These are phyloP conservation scores for Apophysomyces sp. DNA, from an alignment of 371 early-diverging fungal species.

Conservation along the genomic window DNA sequence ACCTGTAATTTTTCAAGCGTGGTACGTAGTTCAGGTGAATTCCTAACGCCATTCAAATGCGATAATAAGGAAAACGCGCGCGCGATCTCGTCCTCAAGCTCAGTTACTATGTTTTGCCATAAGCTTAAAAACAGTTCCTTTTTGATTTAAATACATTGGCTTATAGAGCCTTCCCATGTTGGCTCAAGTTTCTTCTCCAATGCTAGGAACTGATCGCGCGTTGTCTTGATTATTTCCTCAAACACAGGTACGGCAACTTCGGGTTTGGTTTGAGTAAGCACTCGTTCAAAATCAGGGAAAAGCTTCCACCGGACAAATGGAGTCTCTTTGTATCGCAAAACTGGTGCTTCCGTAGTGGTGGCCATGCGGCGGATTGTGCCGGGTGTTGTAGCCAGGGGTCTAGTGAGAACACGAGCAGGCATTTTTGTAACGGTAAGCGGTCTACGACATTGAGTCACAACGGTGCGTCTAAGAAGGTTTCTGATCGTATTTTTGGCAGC, in stretches of 20 bases:
- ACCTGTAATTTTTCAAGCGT: slow-evolving; percentile 57
- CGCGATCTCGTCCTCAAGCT: slow-evolving; percentile 55
- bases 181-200: slow-evolving; percentile 56
- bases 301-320: slow-evolving; percentile 52
- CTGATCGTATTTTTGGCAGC: not conserved
- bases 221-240: slow-evolving; percentile 39
- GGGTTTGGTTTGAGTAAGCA: slow-evolving; percentile 40
- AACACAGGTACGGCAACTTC: slow-evolving; percentile 55
- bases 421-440: not conserved
- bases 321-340: slow-evolving; percentile 13
- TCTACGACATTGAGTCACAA: not conserved
- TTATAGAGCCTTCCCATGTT: slow-evolving; percentile 64
- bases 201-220: slow-evolving; percentile 46
- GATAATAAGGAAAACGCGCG: slow-evolving; percentile 57
- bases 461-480: not conserved
- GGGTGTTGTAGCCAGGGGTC: not conserved
- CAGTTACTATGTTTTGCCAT: slow-evolving; percentile 39
- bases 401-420: not conserved
- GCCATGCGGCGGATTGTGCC: slow-evolving; percentile 6
- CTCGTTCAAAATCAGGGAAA: slow-evolving; percentile 56
- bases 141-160: slow-evolving; percentile 33
- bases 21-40: slow-evolving; percentile 56
- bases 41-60: slow-evolving; percentile 63
- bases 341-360: not conserved
- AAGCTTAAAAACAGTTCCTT: not conserved